Base-by-base conservation (phyloP, 2,329 filamentous ascomycete species). In the Cladobotryum mycophilum region DNA sequence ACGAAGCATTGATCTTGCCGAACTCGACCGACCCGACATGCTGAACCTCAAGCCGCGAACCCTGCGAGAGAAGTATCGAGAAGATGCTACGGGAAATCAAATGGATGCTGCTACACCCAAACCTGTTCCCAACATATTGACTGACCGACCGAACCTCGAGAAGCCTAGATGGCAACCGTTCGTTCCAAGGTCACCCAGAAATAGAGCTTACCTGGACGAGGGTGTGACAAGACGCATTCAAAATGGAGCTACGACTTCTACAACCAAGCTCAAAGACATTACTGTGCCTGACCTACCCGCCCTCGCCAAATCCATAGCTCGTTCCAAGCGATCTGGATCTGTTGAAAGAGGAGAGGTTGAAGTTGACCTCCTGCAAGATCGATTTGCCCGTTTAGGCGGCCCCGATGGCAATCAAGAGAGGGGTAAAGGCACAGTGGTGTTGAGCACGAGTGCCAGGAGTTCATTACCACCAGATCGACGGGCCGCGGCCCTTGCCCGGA, bases 401-500 rank as follows among this genome's bases (percentile, higher is more conserved):
- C 64, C 69, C 4, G 66, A 70, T 6, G 46, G 55, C 18, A 64
- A 25, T 14, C 40, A 47, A 15, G 40, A 41, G 3, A 53, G 30
- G n/a, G 14, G 41, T 13, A 53, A 45, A 33, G 34, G 45, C 15
- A 68, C 48, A 54, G 49, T 35, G 64, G 64, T 40, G 54, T 58
- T 30, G 60, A 60, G 15, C 45, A 17, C 38, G 14, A 55, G 53
- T 15, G 50, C 73, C 4, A 72, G 71, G 52, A 70, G 71, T 18
- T 66, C 64, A 2, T 59, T 82, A 12, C 70, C 79, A 8, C 72
- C 76, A 3, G 75, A 78, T 46, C 70, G 80, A 34, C 70, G 71
- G 42, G 75, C 76, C 6, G 79, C 78, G 1, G 79, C 78, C 11
- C 68, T 79, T 47, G 79, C 78, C 40, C 67, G 78, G 7, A 72